Evolutionary conservation across 345 rosid genomes (phyloP), one percentile per base, ranked within the genome.

Genomic region (Salix brachista): DNA sequence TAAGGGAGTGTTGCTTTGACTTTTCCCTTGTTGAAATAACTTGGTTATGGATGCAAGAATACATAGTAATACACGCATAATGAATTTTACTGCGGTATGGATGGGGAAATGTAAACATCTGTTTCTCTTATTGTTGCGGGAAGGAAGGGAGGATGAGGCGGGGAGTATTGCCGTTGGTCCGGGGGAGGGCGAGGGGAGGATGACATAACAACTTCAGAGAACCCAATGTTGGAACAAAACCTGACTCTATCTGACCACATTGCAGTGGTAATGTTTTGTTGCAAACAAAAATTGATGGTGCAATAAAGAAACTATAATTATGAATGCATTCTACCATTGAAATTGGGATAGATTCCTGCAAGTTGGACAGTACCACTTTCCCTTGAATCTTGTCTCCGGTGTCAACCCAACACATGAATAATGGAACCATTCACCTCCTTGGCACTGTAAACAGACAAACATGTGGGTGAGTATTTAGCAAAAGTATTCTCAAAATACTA

Each of bases 341-440:
- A 84, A 82, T n/a, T 86, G 91, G 5, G 94, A 91, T 21, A 84
- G 88, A 69, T 78, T 25, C 77, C 86, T 91, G 86, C 99, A 96
- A 65, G 99, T 94, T 39, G 98, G 98, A 83, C 99, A 96, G 76
- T 89, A 96, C 99, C 99, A 96, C 80, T 96, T 96, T 65, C 97
- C 99, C 88, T 88, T 93, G 85, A 96, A 96, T 85, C 99, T 87
- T 48, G 97, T 96, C 86, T 96, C 98, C 0, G 98, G 95, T 21
- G 97, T 92, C 78, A 96, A 88, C 69, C 99, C 99, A 60, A 96
- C 99, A 37, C 99, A 96, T 1, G 93, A n/a, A 74, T 96, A 96
- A 72, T 94, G 99, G 87, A 96, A 96, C 99, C 99, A 94, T 80
- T 96, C 99, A 65, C 99, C 99, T 86, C 99, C 99, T 84, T 90